A percentile compares a stretch with the other conserved stretches of the same genome.
Evolutionary conservation across 306 rosid species (phyloP).

Genomic region (Pyrus pyrifolia): DNA sequence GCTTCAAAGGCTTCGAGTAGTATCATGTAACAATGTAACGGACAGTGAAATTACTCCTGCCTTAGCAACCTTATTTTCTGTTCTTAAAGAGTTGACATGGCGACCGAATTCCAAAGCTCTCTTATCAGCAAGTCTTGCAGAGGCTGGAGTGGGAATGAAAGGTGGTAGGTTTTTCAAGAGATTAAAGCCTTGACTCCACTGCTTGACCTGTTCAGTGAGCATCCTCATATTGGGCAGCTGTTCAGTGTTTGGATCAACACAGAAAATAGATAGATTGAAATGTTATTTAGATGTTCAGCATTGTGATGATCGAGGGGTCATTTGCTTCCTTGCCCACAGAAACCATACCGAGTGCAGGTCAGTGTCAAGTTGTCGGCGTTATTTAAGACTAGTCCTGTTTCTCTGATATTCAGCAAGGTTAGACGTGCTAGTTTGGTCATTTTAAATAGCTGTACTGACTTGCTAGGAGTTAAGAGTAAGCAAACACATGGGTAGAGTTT

Average conservation of each 20-base stretch:
- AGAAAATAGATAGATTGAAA: neutral
- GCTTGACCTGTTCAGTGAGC: neutral
- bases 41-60: slow-evolving; percentile 36
- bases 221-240: slow-evolving; percentile 5
- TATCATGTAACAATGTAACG: slow-evolving; percentile 31
- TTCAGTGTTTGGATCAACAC: neutral
- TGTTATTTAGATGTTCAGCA: neutral
- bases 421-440: neutral
- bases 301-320: neutral
- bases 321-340: neutral
- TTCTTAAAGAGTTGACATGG: slow-evolving; percentile 41
- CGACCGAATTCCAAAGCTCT: slow-evolving; percentile 39
- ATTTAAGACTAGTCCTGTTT: neutral
- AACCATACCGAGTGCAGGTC: neutral
- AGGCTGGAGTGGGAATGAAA: slow-evolving; percentile 24
- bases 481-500: neutral
- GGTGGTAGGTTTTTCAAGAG: slow-evolving; percentile 44
- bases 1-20: slow-evolving; percentile 41
- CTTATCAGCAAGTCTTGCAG: slow-evolving; percentile 25
- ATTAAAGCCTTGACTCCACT: slow-evolving; percentile 1
- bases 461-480: slow-evolving; percentile 15
- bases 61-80: slow-evolving; percentile 33
- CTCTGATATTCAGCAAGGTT: neutral
- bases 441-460: slow-evolving; percentile 11
- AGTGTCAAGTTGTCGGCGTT: neutral